Evolutionary conservation across 75 land plant species (phyloP).

Genomic region (Selaginella moellendorffii): DNA sequence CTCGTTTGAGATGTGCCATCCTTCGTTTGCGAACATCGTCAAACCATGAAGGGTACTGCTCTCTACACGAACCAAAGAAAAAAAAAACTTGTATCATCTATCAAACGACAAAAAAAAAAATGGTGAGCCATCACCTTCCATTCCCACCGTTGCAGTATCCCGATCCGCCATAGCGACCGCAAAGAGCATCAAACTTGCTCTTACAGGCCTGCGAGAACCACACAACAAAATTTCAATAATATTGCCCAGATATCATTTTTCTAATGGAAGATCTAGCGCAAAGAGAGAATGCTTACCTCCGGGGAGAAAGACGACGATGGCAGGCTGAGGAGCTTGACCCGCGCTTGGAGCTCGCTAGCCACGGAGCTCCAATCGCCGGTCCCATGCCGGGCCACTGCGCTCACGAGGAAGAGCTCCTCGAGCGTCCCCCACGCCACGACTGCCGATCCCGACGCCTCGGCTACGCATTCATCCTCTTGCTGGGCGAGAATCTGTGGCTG

Average conservation of each 20-base stretch:
- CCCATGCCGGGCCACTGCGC: neutral
- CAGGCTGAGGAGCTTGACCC: neutral
- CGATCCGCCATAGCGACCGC: neutral
- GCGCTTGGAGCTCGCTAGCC: neutral
- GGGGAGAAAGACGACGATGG: neutral
- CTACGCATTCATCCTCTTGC: neutral
- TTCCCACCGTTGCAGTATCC: neutral
- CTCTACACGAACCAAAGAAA: neutral
- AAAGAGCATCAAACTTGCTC: neutral
- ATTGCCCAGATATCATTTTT: neutral
- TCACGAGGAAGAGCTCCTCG: neutral
- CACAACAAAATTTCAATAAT: neutral
- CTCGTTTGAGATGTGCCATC: neutral
- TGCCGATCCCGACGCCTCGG: neutral
- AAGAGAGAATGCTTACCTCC: neutral
- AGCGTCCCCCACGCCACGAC: neutral
- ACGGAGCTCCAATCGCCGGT: neutral
- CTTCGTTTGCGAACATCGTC: neutral
- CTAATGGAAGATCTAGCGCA: neutral
- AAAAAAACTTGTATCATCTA: too few relatives aligned
- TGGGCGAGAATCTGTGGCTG: too few relatives aligned
- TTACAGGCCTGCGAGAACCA: conserved; percentile 1
- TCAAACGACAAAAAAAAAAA: too few relatives aligned
- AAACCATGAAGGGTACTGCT: neutral
- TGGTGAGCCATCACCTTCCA: neutral